Evolutionary conservation across 169 alveolate species (phyloP).

Genomic region (Plasmodium gonderi): DNA sequence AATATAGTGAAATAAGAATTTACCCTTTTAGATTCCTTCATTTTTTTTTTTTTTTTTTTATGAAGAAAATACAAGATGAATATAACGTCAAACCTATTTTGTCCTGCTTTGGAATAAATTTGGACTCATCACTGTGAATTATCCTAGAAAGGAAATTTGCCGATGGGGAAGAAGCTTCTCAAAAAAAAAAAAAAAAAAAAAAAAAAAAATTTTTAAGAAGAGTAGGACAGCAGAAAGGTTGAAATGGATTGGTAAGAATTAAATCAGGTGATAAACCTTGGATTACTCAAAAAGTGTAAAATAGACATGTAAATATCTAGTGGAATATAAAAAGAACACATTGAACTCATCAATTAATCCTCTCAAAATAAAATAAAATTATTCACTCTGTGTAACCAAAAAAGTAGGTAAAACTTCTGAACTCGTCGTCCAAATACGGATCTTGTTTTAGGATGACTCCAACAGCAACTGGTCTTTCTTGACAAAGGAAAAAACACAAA

Average conservation of each 20-base stretch:
- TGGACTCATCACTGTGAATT: slow-evolving; percentile 61
- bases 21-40: not conserved
- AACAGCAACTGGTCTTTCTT: slow-evolving; percentile 15
- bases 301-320: too few species aligned
- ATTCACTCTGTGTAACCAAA: slow-evolving; percentile 28
- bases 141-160: slow-evolving; percentile 54
- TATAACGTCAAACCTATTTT: slow-evolving; percentile 27
- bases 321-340: too few species aligned
- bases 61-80: not conserved
- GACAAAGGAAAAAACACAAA: slow-evolving; percentile 16
- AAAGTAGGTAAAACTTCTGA: slow-evolving; percentile 63
- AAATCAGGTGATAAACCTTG: too few species aligned
- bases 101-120: slow-evolving; percentile 20
- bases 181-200: not conserved
- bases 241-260: too few species aligned
- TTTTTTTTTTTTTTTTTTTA: not conserved
- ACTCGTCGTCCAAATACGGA: slow-evolving; percentile 65
- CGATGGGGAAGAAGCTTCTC: slow-evolving; percentile 70
- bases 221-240: not conserved
- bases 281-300: too few species aligned
- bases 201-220: not conserved
- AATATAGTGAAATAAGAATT: not conserved
- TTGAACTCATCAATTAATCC: not conserved
- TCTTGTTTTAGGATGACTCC: slow-evolving; percentile 29
- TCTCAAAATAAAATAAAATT: too few species aligned